Evolutionary conservation across 2,329 filamentous ascomycete genomes (phyloP).

Genomic region (Cytospora leucostoma): DNA sequence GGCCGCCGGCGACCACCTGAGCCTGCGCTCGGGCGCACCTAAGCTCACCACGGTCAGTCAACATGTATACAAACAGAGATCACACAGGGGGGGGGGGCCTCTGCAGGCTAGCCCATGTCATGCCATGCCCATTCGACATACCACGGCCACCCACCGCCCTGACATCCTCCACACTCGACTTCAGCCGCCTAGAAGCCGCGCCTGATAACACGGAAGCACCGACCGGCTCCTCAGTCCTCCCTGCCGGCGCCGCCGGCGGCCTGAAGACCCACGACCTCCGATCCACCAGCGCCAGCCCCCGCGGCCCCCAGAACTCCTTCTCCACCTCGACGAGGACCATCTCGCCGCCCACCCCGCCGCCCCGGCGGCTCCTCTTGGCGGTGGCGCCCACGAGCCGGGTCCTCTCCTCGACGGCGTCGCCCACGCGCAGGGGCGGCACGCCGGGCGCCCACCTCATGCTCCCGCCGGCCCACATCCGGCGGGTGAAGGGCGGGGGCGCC

Average conservation of each 20-base stretch:
- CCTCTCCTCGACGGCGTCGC: constrained; percentile 43
- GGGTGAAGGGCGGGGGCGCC: constrained; percentile 58
- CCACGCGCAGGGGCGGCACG: constrained; percentile 47
- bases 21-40: constrained; percentile 31
- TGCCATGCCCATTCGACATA: neutral
- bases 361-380: constrained; percentile 53
- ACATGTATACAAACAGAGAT: neutral
- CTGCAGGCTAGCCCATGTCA: neutral
- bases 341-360: constrained; percentile 53
- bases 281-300: constrained; percentile 56
- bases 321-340: constrained; percentile 68
- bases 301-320: constrained; percentile 57
- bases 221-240: neutral
- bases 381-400: constrained; percentile 38
- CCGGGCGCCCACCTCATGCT: constrained; percentile 52
- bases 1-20: constrained; percentile 49
- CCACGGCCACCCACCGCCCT: constrained; percentile 5
- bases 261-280: constrained; percentile 42
- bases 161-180: constrained; percentile 20
- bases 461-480: constrained; percentile 70
- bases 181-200: neutral
- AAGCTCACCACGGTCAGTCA: neutral
- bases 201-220: neutral
- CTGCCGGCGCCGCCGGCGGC: constrained; percentile 11
- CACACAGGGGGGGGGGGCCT: no score